Base-by-base conservation (phyloP, 257 asterid species). In the Solanum rostratum region DNA sequence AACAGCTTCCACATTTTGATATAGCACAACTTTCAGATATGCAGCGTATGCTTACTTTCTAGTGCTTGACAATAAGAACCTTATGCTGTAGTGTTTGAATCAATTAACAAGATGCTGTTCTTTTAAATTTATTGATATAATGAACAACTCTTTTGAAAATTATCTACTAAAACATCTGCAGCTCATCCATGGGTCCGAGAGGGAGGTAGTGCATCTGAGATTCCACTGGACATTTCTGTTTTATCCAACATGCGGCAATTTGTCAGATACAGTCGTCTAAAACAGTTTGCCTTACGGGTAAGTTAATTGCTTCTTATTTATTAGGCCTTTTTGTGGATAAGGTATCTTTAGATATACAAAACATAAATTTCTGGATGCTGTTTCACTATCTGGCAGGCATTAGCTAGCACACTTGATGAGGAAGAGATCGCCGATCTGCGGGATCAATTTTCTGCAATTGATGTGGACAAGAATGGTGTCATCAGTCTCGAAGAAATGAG, bases 401-500 rank as follows among this genome's bases (percentile, higher is more conserved):
- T 94, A 90, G 98, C 98, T 78, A 88, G 95, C 87, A 93, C 98
- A 59, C 93, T 94, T 49, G 96, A 94, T 46, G 97, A 88, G 82
- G 96, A 91, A 87, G 98, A 94, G 92, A 85, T 93, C 68, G 87
- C 98, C 30, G 94, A 94, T 89, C 88, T 94, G 71, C 91, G 91
- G 46, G 98, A 94, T 85, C 98, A 94, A 90, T 94, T 94, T 90
- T 94, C 91, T 89, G 96, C 98, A 20, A 94, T 94, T 66, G 98
- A 94, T 84, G 92, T 94, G 85, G 98, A 94, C 84, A 94, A 94
- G 90, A 94, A 90, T 85, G 98, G 98, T 53, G 89, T 87, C 86
- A 94, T 94, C 84, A 94, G 95, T 85, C 97, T 94, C 46, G 98
- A 94, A 79, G 98, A 94, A 92, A 94, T 94, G 98, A 91, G 98